phyloP scores from a whole-genome alignment of 2,329 filamentous ascomycete species.

The Epichloe sibirici region DNA sequence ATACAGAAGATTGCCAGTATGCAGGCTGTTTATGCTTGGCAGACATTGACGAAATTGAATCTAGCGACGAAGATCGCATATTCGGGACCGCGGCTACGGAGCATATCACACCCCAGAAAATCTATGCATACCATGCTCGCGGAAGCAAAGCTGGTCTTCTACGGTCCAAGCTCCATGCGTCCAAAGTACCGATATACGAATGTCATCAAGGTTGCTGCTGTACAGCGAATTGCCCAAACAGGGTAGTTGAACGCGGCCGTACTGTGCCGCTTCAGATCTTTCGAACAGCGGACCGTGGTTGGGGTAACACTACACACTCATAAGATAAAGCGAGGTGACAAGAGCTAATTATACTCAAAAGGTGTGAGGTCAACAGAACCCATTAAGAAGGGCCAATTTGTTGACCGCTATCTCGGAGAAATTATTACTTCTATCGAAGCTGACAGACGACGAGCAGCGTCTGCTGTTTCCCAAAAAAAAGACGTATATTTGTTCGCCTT shows the following conservation, averaged over 20 bases:
- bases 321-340: neutral
- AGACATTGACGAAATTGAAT: constrained; percentile 31
- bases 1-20: constrained; percentile 54
- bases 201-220: constrained; percentile 65
- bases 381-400: constrained; percentile 61
- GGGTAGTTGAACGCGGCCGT: constrained; percentile 64
- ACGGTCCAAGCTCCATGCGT: constrained; percentile 37
- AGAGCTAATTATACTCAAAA: constrained; percentile 14
- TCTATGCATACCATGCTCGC: constrained; percentile 52
- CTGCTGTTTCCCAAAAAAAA: constrained; percentile 48
- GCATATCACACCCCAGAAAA: constrained; percentile 17
- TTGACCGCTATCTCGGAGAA: constrained; percentile 69
- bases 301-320: constrained; percentile 43
- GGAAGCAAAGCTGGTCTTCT: constrained; percentile 41
- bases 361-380: constrained; percentile 52
- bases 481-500: constrained; percentile 70
- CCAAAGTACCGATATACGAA: constrained; percentile 60
- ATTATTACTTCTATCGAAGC: constrained; percentile 54
- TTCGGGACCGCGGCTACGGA: constrained; percentile 9
- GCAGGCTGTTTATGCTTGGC: constrained; percentile 58
- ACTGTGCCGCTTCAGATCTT: constrained; percentile 65
- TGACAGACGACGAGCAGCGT: constrained; percentile 45
- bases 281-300: constrained; percentile 58
- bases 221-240: constrained; percentile 52
- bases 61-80: constrained; percentile 12